phyloP scores from a whole-genome alignment of 305 asterid species.

The Fraxinus baroniana region DNA sequence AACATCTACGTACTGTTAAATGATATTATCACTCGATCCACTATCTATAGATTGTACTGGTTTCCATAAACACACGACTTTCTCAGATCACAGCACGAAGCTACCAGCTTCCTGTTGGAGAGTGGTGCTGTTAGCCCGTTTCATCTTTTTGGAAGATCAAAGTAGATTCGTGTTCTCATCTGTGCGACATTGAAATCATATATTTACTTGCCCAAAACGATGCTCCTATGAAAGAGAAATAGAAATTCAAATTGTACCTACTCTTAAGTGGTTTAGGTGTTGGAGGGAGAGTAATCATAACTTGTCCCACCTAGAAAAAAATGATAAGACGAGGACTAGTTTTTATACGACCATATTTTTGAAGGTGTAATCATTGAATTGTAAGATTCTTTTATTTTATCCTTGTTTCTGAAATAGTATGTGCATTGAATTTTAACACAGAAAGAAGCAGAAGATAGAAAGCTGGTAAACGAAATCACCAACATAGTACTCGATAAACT shows the following conservation, averaged over 20 bases:
- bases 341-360: not conserved
- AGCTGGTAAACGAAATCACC: slow-evolving; percentile 25
- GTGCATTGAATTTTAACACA: slow-evolving; percentile 16
- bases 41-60: not conserved
- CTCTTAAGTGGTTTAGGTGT: not conserved
- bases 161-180: not conserved
- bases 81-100: not conserved
- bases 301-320: not conserved
- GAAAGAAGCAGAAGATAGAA: slow-evolving; percentile 33
- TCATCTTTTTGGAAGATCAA: not conserved
- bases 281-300: not conserved
- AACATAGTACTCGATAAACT: slow-evolving; percentile 12
- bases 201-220: not conserved
- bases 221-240: not conserved
- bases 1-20: not conserved
- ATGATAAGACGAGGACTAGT: not conserved
- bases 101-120: not conserved
- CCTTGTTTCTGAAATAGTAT: not conserved
- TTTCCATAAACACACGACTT: not conserved
- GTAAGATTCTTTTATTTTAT: not conserved
- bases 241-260: not conserved
- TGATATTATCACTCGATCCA: not conserved
- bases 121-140: not conserved
- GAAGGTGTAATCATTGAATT: not conserved
- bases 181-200: not conserved